Evolutionary conservation across 2,329 filamentous ascomycete genomes (phyloP).

Genomic region (Cladophialophora psammophila): DNA sequence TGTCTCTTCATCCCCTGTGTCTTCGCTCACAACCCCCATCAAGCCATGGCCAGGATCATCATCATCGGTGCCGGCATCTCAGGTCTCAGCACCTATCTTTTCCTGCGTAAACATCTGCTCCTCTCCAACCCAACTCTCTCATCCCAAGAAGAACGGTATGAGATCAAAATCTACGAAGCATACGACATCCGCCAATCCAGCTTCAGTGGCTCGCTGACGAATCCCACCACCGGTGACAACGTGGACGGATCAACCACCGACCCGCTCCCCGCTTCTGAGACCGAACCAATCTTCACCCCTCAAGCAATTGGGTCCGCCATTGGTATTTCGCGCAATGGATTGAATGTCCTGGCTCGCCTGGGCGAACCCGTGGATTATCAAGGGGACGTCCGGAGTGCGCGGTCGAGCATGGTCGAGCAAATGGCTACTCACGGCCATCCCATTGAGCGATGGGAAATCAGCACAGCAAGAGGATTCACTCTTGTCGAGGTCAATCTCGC

Average conservation of each 20-base stretch:
- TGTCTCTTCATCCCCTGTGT: neutral
- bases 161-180: constrained; percentile 52
- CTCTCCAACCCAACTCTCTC: constrained; percentile 33
- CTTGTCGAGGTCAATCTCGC: constrained; percentile 43
- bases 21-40: neutral
- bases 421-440: constrained; percentile 48
- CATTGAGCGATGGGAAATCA: constrained; percentile 45
- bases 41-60: constrained; percentile 45
- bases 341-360: constrained; percentile 47
- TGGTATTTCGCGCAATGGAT: constrained; percentile 50
- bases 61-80: constrained; percentile 55
- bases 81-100: constrained; percentile 51
- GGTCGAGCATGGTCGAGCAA: constrained; percentile 42
- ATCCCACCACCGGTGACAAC: neutral
- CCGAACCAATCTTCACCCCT: constrained; percentile 42
- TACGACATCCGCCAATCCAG: constrained; percentile 46
- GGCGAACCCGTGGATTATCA: constrained; percentile 43
- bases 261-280: neutral
- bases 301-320: constrained; percentile 50
- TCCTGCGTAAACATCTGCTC: constrained; percentile 50
- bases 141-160: constrained; percentile 36
- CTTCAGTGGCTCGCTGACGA: constrained; percentile 3
- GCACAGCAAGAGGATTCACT: constrained; percentile 46
- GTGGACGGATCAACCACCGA: neutral
- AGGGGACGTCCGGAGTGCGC: neutral